Base-by-base conservation (phyloP, 805 yeast genomes). In the Peterozyma xylosa region DNA sequence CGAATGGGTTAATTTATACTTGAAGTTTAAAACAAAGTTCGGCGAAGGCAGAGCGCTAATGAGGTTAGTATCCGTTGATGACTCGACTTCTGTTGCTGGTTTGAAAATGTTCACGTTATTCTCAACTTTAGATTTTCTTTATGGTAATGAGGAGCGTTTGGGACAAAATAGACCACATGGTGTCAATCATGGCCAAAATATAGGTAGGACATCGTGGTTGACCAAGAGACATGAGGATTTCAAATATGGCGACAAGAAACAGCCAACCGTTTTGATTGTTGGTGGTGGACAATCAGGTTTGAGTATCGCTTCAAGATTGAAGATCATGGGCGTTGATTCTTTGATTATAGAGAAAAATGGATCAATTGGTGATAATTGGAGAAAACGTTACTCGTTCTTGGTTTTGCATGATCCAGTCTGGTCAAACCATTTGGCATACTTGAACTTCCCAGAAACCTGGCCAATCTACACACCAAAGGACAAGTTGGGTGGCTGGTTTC, bases 281-380 rank as follows among this genome's bases (percentile, higher is more conserved):
- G 75, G 76, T 36, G 76, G 72, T 45, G 75, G 76, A 17, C 76
- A 70, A 53, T 64, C 66, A 47, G 74, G 74, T 3, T 53, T 70
- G 29, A 64, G 65, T 30, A 52, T 60, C 27, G 73, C 74, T 32
- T 72, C 74, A 1, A 55, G 72, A 42, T 54, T 70, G 52, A 66
- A 66, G 46, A 54, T 57, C 7, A 58, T 67, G 58, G 75, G 76
- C 10, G 57, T 69, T 35, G 61, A 63, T 40, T 54, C 66, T 1
- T 56, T 70, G 38, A 63, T 70, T 39, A 59, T 70, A 15, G 74
- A 70, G 37, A 56, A 59, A 17, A 62, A 65, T 51, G 30, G 47
- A 41, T 52, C 59, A 30, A 57, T 69, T 41, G 75, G 76, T 47
- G 75, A 70, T 48, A 70, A 70, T 53, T 70, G 75, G 75, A 60